Evolutionary conservation across 2,329 filamentous ascomycete genomes (phyloP).

Genomic region (Fusarium verticillioides): DNA sequence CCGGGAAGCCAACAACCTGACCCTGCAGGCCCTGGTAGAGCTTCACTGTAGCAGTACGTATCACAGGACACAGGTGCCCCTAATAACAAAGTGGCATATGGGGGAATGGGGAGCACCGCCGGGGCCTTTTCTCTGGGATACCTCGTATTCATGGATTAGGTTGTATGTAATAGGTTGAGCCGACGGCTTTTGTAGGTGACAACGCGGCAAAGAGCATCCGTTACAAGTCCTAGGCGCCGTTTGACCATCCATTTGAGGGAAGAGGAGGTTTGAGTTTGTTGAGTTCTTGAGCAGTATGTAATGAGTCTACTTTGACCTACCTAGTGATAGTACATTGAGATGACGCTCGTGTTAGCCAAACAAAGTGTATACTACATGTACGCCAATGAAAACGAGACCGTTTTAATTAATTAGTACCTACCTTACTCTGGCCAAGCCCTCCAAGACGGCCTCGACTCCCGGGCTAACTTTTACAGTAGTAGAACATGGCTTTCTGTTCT

Average conservation of each 20-base stretch:
- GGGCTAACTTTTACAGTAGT: background rate
- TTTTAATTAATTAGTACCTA: background rate
- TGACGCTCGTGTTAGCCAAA: conserved; percentile 26
- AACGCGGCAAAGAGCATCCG: conserved; percentile 20
- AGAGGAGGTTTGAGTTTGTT: conserved; percentile 31
- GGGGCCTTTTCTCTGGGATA: background rate
- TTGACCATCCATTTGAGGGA: conserved; percentile 27
- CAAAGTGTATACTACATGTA: background rate
- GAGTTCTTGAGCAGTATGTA: background rate
- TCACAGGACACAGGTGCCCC: conserved; percentile 7
- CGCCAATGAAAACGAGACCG: conserved; percentile 2
- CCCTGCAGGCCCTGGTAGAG: conserved; percentile 11
- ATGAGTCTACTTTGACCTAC: background rate
- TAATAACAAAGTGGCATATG: conserved; percentile 18
- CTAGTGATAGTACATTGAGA: conserved; percentile 13
- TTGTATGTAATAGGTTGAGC: conserved; percentile 23
- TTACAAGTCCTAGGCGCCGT: conserved; percentile 27
- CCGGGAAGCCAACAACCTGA: conserved; percentile 2
- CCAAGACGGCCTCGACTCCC: conserved; percentile 3
- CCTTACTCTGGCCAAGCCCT: background rate
- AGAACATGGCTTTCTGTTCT: background rate
- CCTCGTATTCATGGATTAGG: conserved; percentile 43
- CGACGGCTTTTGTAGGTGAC: conserved; percentile 41
- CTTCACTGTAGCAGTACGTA: background rate
- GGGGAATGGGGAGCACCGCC: conserved; percentile 2